phyloP scores from a whole-genome alignment of 2,329 filamentous ascomycete genomes.

The Atkinsonella hypoxylon region DNA sequence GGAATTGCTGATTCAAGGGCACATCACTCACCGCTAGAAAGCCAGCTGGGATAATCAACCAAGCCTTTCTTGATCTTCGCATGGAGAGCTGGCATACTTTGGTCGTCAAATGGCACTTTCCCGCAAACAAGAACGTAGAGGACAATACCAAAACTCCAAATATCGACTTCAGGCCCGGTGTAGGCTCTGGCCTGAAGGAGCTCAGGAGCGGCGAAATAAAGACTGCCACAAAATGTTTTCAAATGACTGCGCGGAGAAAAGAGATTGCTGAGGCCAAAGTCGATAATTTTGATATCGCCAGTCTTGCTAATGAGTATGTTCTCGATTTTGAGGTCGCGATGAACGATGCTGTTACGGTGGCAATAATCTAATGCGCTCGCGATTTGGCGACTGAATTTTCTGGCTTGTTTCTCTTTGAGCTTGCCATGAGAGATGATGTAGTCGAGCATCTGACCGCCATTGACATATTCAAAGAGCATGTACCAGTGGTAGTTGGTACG shows the following conservation, averaged over 20 bases:
- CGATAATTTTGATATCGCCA: conserved; percentile 98
- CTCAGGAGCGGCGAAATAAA: conserved; percentile 96
- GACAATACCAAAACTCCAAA: conserved; percentile 98
- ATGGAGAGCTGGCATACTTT: conserved; percentile 96
- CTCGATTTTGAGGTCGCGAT: conserved; percentile 95
- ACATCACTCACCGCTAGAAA: conserved; percentile 57
- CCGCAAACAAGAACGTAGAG: conserved; percentile 94
- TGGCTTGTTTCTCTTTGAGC: conserved; percentile 94
- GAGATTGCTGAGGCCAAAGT: conserved; percentile 93
- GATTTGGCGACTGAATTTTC: conserved; percentile 96
- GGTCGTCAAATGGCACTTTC: conserved; percentile 96
- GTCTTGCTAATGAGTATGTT: conserved; percentile 99
- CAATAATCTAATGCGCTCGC: conserved; percentile 95
- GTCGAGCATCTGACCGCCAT: conserved; percentile 97
- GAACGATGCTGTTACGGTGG: conserved; percentile 95
- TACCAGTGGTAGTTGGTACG: conserved; percentile 98
- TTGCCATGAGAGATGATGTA: conserved; percentile 98
- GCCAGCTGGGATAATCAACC: conserved; percentile 90
- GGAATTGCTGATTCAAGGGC: not conserved
- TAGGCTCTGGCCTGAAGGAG: conserved; percentile 88
- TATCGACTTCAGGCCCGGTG: conserved; percentile 89
- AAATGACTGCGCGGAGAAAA: conserved; percentile 77
- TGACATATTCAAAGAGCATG: conserved; percentile 99
- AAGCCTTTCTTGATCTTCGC: conserved; percentile 97
- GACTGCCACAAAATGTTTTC: conserved; percentile 93